phyloP scores from a whole-genome alignment of 495 filamentous ascomycete genomes.

The Aspergillus asperescens region DNA sequence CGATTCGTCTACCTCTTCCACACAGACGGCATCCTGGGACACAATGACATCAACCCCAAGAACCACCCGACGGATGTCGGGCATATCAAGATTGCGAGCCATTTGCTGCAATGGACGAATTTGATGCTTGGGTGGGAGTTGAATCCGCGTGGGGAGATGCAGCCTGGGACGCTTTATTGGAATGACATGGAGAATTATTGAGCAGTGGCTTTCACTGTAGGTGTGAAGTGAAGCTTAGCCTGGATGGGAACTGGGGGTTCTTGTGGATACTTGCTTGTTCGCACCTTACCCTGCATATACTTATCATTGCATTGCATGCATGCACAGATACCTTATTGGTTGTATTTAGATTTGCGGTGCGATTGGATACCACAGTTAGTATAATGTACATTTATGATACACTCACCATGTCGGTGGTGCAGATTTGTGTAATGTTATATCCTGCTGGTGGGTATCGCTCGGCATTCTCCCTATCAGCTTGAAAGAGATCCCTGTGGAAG shows the following conservation, averaged over 20 bases:
- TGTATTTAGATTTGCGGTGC: not conserved
- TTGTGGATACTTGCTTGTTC: no score
- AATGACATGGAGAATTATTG: slow-evolving; percentile 49
- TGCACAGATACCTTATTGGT: not conserved
- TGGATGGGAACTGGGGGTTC: no score
- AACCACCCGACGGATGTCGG: slow-evolving; percentile 64
- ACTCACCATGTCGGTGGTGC: no score
- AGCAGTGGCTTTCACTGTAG: no score
- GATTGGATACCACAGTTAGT: no score
- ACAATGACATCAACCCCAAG: slow-evolving; percentile 61
- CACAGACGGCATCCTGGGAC: slow-evolving; percentile 61
- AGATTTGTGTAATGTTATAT: no score
- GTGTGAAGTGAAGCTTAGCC: no score
- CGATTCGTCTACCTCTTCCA: slow-evolving; percentile 63
- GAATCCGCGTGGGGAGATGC: slow-evolving; percentile 58
- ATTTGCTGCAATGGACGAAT: slow-evolving; percentile 53
- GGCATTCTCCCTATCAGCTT: not conserved
- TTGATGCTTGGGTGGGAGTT: slow-evolving; percentile 57
- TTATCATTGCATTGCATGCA: not conserved
- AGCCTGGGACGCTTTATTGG: slow-evolving; percentile 58
- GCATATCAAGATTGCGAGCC: slow-evolving; percentile 62
- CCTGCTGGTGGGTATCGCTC: no score
- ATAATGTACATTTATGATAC: not conserved
- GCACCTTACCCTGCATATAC: not conserved
- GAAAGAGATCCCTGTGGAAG: no score